Evolutionary conservation across 2,329 filamentous ascomycete genomes (phyloP).

Genomic region (Chalara sp.): DNA sequence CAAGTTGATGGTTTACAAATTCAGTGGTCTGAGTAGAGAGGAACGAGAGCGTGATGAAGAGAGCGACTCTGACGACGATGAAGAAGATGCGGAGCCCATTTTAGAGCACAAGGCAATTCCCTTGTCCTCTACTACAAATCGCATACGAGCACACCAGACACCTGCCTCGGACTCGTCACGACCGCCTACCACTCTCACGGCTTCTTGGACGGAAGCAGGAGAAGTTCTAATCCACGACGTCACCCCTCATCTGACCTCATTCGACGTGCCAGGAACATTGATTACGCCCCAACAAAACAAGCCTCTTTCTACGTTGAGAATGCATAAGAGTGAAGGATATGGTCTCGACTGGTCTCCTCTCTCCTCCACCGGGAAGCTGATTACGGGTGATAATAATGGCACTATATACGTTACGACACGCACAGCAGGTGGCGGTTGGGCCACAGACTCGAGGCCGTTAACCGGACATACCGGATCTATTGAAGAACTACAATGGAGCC

Average conservation of each 20-base stretch:
- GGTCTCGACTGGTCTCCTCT: constrained; percentile 93
- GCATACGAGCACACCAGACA: constrained; percentile 80
- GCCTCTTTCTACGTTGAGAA: constrained; percentile 77
- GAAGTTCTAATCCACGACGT: constrained; percentile 92
- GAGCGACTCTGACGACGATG: constrained; percentile 65
- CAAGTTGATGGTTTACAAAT: constrained; percentile 91
- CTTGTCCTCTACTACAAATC: constrained; percentile 82
- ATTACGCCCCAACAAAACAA: constrained; percentile 81
- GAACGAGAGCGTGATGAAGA: constrained; percentile 62
- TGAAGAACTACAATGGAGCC: constrained; percentile 96
- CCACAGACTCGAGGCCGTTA: constrained; percentile 78
- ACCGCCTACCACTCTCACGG: constrained; percentile 76
- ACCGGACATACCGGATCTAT: constrained; percentile 78
- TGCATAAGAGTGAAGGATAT: constrained; percentile 92
- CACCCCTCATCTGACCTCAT: constrained; percentile 79
- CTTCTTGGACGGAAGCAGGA: constrained; percentile 85
- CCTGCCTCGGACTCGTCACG: constrained; percentile 63
- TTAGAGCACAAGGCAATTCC: constrained; percentile 89
- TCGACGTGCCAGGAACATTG: constrained; percentile 79
- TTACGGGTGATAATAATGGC: constrained; percentile 88
- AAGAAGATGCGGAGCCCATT: constrained; percentile 74
- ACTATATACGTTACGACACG: constrained; percentile 83
- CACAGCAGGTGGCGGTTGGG: constrained; percentile 82
- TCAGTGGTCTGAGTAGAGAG: constrained; percentile 86
- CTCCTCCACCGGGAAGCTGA: constrained; percentile 71